phyloP scores from a whole-genome alignment of 2,329 filamentous ascomycete species.

The Cordyceps sp. region DNA sequence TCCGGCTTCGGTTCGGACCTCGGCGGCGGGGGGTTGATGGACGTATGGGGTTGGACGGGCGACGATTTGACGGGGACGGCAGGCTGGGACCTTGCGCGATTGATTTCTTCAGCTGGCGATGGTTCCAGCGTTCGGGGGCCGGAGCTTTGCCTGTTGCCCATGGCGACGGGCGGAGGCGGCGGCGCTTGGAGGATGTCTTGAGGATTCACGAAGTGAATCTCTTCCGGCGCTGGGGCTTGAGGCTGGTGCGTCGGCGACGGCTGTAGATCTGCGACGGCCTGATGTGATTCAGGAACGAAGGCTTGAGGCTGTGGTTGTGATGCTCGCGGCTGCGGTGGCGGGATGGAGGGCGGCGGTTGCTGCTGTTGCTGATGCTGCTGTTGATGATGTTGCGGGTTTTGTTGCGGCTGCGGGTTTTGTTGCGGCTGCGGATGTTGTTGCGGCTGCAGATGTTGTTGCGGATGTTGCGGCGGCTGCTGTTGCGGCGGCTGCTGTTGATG shows the following conservation, averaged over 20 bases:
- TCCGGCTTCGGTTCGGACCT: constrained; percentile 5
- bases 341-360: constrained; percentile 3
- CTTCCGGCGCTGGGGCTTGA: constrained; percentile 3
- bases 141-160: constrained; percentile 8
- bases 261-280: constrained; percentile 1
- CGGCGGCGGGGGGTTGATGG: constrained; percentile 2
- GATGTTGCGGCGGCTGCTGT: constrained; percentile 15
- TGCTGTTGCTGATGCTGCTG: constrained; percentile 7
- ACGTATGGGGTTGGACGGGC: constrained; percentile 4
- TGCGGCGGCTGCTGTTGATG: constrained; percentile 17
- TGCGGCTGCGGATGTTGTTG: constrained; percentile 15
- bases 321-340: constrained; percentile 5
- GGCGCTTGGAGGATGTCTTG: constrained; percentile 20
- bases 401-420: constrained; percentile 13
- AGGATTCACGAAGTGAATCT: constrained; percentile 19
- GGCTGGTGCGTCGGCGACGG: constrained; percentile 1
- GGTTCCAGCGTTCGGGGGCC: constrained; percentile 3
- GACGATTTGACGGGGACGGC: constrained; percentile 3
- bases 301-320: constrained; percentile 2
- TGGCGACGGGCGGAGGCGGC: constrained; percentile 9
- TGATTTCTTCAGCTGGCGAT: constrained; percentile 3
- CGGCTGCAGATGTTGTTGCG: constrained; percentile 14
- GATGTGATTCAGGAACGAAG: constrained; percentile 1
- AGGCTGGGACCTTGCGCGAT: constrained; percentile 1
- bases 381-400: constrained; percentile 8